Evolutionary conservation across 208 protist genomes (phyloP), one percentile per base, ranked within the genome.

Genomic region (Wallacemonas rigidus): DNA sequence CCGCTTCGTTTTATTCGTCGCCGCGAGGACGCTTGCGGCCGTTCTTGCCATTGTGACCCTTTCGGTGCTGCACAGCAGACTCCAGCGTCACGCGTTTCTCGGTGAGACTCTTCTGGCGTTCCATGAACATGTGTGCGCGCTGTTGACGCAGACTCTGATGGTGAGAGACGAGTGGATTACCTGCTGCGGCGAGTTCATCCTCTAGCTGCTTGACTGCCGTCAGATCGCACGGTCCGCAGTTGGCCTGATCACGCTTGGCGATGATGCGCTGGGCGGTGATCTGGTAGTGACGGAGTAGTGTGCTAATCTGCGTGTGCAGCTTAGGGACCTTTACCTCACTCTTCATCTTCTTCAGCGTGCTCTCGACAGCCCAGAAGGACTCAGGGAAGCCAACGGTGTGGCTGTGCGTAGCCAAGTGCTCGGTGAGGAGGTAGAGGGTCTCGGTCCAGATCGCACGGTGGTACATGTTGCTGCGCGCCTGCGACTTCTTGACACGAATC

Each of bases 301-400:
- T 84, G 55, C 63, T 86, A 67, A 97, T 82, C 71, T 88, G 82
- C 9, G 83, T 74, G 77, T 95, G 84, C 39, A 95, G 78, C 77
- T 92, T 90, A 8, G 89, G 89, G 44, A 95, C 82, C 67, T 93
- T 93, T 40, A 97, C 87, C 64, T 96, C 89, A 15, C 82, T 72
- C 63, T 81, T 80, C 39, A 98, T 81, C 67, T 93, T 92, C 72
- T 88, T 92, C 50, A 98, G 79, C 15, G 92, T 95, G 69, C 80
- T 82, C 47, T 94, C 87, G 36, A 95, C 86, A 3, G 91, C 83
- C 82, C 92, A 95, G 74, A 97, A 93, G 50, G 94, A 75, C 84
- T 98, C 95, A n/a, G 96, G 93, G 79, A 98, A 98, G 48, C 94
- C 93, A 53, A 98, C 67, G 48, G 86, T 90, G 84, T 95, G 79